Base-by-base conservation (phyloP, 2,329 filamentous ascomycete genomes). In the Monosporascus sp. region DNA sequence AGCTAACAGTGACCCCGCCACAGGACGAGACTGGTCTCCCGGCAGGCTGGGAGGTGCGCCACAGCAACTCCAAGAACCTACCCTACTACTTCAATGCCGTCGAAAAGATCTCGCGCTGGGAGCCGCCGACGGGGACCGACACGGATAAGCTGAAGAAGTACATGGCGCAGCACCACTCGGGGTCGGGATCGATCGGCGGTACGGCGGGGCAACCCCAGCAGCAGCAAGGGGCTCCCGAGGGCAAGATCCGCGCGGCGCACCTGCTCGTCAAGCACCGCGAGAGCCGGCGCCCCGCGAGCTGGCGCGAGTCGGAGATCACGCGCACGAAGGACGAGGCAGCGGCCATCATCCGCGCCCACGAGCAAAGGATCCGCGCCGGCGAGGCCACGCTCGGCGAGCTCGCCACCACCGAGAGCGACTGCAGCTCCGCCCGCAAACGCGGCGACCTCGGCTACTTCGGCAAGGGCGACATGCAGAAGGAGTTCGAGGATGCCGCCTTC, bases 51-150 rank as follows among this genome's bases (percentile, higher is more conserved):
- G 94, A 97, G 77, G 91, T 99, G 68, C 91, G 94, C 71, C 91
- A 95, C 77, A 96, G 91, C 72, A 96, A 97, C 78, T 96, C 91
- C 73, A 97, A 97, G 79, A 96, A 96, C 75, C 87, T 97, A 37
- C 94, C 94, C 38, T 99, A 99, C 80, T 99, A 97, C 79, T 97
- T 97, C 87, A 95, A 97, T 74, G 78, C 87, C 46, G 76, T 75
- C 62, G 89, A 91, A 59, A 93, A 92, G 71, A 85, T 91, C 69
- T 97, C 94, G 58, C 85, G 90, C 74, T 99, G 94, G 94, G 94
- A 97, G 70, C 93, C 94, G 3, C 94, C 94, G 8, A 71, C 82
- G 45, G 89, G 87, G 59, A 94, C 92, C 63, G 90, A 99, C 74
- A 89, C 89, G 54, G 91, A 97, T 64, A 91, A 88, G 74, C 84